phyloP scores from a whole-genome alignment of 352 stramenopile genomes.

The Albugo candida region DNA sequence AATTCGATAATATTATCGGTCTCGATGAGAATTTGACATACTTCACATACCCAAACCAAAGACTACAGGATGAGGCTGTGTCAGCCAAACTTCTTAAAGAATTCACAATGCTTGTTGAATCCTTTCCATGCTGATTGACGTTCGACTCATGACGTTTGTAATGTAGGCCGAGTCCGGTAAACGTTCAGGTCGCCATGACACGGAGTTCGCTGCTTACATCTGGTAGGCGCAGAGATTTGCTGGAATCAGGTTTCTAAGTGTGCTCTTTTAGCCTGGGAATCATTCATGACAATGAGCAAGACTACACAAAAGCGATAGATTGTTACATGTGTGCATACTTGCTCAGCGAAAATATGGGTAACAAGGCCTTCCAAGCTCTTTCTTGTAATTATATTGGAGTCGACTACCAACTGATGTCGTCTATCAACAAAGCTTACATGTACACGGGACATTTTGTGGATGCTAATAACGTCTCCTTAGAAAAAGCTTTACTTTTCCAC shows the following conservation, averaged over 20 bases:
- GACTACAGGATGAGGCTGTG: slow-evolving; percentile 32
- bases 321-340: slow-evolving; percentile 72
- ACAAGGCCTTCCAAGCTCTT: slow-evolving; percentile 50
- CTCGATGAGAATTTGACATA: slow-evolving; percentile 25
- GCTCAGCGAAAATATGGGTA: slow-evolving; percentile 65
- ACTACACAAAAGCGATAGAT: slow-evolving; percentile 68
- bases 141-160: not conserved
- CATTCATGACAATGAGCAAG: slow-evolving; percentile 73
- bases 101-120: slow-evolving; percentile 39
- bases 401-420: slow-evolving; percentile 58
- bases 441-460: slow-evolving; percentile 64
- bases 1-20: slow-evolving; percentile 26
- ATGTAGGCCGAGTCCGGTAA: slow-evolving; percentile 64
- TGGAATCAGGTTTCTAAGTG: not conserved
- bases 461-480: slow-evolving; percentile 19
- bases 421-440: slow-evolving; percentile 32
- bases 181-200: slow-evolving; percentile 54
- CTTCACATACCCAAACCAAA: slow-evolving; percentile 42
- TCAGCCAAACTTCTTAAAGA: slow-evolving; percentile 65
- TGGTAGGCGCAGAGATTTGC: slow-evolving; percentile 19
- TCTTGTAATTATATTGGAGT: slow-evolving; percentile 79
- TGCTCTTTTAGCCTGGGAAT: slow-evolving; percentile 37
- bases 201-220: slow-evolving; percentile 65
- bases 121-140: not conserved
- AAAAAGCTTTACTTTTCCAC: slow-evolving; percentile 39